Conservation (phyloP, 192 early-diverging fungal genomes). For the Ambispora gerdemannii region DNA sequence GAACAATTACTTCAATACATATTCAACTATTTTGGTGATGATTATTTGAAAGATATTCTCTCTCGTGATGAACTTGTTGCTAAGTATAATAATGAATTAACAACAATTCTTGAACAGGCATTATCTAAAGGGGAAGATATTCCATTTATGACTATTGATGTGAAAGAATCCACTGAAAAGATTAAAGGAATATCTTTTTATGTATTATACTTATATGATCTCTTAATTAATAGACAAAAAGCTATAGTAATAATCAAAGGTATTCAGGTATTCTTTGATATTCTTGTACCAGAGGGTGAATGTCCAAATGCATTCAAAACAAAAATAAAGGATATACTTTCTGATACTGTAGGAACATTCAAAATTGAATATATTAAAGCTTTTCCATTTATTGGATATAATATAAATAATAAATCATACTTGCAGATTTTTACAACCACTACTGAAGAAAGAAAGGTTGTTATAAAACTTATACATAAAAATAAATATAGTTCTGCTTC, state of each 20-base stretch:
- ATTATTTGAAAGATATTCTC: slow-evolving; percentile 5
- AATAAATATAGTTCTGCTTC: slow-evolving; percentile 4
- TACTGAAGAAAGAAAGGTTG: slow-evolving; percentile 5
- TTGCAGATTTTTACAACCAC: neutral
- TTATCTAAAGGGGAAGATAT: slow-evolving; percentile 14
- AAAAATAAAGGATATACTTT: too few species aligned
- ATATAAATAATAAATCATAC: neutral
- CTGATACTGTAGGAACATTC: too few species aligned
- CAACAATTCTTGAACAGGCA: slow-evolving; percentile 1
- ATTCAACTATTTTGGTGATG: slow-evolving; percentile 7
- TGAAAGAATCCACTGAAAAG: neutral
- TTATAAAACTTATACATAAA: neutral
- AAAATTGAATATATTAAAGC: slow-evolving; percentile 1
- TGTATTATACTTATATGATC: neutral
- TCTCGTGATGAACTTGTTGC: slow-evolving; percentile 5
- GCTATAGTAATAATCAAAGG: too few species aligned
- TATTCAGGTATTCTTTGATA: too few species aligned
- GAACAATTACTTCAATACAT: slow-evolving; percentile 19
- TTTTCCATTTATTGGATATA: slow-evolving; percentile 17
- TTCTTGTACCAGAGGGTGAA: too few species aligned
- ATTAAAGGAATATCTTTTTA: slow-evolving; percentile 1
- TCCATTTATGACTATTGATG: neutral
- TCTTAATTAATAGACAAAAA: too few species aligned
- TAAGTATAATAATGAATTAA: neutral
- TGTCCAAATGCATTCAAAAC: too few species aligned